Percentiles rank a stretch among this genome's conserved stretches.
Conservation (phyloP, 2,329 filamentous ascomycete genomes). For the Pseudofabraea citricarpa region DNA sequence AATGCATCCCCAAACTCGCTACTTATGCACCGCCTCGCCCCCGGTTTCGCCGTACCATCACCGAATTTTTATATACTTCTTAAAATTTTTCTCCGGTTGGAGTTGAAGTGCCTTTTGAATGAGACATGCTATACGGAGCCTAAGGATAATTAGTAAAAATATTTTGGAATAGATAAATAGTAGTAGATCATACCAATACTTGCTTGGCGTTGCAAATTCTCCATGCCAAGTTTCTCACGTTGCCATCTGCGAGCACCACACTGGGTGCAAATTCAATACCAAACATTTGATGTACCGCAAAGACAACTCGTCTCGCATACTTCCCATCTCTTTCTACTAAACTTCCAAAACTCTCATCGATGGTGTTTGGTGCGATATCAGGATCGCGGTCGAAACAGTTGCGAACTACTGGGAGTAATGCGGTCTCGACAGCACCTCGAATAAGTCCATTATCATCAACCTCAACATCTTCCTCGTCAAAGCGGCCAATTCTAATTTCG, state of each 20-base stretch:
- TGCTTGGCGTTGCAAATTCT: constrained; percentile 93
- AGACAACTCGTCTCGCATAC: constrained; percentile 85
- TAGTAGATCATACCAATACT: constrained; percentile 61
- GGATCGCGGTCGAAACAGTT: constrained; percentile 93
- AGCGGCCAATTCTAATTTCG: constrained; percentile 77
- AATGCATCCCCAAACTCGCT: too few relatives aligned
- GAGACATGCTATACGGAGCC: constrained; percentile 29
- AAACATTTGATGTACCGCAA: constrained; percentile 94
- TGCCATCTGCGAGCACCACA: constrained; percentile 89
- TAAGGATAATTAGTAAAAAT: constrained; percentile 6
- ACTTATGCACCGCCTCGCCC: too few relatives aligned
- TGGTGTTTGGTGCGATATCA: constrained; percentile 77
- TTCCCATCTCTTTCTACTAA: constrained; percentile 84
- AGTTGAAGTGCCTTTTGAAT: constrained; percentile 24
- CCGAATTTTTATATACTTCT: too few relatives aligned
- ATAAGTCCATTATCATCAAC: constrained; percentile 53
- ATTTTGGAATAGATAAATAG: constrained; percentile 2
- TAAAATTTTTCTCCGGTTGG: constrained; percentile 17
- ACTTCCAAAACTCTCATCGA: constrained; percentile 78
- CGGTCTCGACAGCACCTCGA: constrained; percentile 66
- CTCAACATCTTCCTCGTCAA: constrained; percentile 69
- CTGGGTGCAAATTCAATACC: constrained; percentile 92
- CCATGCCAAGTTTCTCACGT: constrained; percentile 86
- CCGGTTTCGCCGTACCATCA: too few relatives aligned
- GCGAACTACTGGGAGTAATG: constrained; percentile 75